A percentile compares a stretch with the other conserved stretches of the same genome.
These are phyloP conservation scores for Usnea hakonensis DNA, from an alignment of 495 filamentous ascomycete genomes.

Conservation along the genomic window DNA sequence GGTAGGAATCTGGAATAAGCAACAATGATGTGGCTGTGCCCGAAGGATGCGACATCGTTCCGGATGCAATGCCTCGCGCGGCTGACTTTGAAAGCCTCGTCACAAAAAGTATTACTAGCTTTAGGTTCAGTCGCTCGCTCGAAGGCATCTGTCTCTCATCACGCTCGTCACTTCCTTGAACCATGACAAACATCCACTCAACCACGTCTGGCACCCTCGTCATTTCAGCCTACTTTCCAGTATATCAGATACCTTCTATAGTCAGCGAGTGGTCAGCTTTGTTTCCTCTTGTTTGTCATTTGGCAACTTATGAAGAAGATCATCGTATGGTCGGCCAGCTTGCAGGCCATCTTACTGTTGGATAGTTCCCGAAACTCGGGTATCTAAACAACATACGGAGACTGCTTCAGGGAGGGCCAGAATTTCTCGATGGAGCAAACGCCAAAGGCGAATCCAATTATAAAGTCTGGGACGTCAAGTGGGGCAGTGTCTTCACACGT, in stretches of 20 bases:
- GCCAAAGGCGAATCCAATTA: slow-evolving; percentile 3
- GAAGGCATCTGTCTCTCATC: too few species aligned
- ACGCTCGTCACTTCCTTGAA: too few species aligned
- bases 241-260: background rate
- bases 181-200: too few species aligned
- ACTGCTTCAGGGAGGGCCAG: slow-evolving; percentile 7
- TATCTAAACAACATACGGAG: slow-evolving; percentile 3
- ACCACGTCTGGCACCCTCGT: background rate
- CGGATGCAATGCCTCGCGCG: too few species aligned
- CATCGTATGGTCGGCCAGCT: slow-evolving; percentile 8
- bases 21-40: too few species aligned
- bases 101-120: too few species aligned
- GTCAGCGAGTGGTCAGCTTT: background rate
- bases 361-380: slow-evolving; percentile 14
- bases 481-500: slow-evolving; percentile 17
- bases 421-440: slow-evolving; percentile 13
- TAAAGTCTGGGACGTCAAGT: slow-evolving; percentile 22
- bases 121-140: too few species aligned
- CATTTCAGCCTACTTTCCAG: background rate
- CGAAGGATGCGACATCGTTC: too few species aligned
- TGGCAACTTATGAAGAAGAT: background rate
- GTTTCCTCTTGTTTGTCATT: background rate
- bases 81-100: too few species aligned
- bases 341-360: slow-evolving; percentile 8
- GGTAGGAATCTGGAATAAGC: too few species aligned